These are phyloP conservation scores for Kodamaea lidongshanica DNA, from an alignment of 805 yeast genomes.

Conservation along the genomic window DNA sequence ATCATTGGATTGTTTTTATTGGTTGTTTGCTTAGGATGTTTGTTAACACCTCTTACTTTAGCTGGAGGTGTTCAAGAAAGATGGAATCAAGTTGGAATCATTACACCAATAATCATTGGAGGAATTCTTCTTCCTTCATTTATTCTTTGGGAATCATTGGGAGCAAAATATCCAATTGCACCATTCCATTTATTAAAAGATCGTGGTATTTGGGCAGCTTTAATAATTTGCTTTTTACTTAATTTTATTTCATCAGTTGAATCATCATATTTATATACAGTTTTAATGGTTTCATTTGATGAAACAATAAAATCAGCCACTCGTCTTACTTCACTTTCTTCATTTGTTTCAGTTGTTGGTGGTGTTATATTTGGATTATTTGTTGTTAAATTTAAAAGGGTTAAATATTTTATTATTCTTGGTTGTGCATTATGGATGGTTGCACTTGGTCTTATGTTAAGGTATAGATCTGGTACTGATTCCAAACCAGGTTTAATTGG, in stretches of 20 bases:
- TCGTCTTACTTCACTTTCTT: constrained; percentile 11
- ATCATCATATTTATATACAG: constrained; percentile 12
- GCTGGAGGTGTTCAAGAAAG: constrained; percentile 17
- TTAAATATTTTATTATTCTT: constrained; percentile 19
- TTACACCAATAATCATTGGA: constrained; percentile 7
- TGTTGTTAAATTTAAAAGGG: constrained; percentile 11
- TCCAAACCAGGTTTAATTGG: constrained; percentile 16
- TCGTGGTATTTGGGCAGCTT: constrained; percentile 17
- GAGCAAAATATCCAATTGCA: constrained; percentile 13
- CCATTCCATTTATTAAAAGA: constrained; percentile 13
- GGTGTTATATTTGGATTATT: constrained; percentile 14
- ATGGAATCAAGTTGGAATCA: constrained; percentile 13
- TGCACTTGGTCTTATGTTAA: constrained; percentile 19
- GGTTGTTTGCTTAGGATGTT: constrained; percentile 26
- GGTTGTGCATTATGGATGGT: constrained; percentile 21
- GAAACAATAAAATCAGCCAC: constrained; percentile 13
- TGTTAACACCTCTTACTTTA: constrained; percentile 34
- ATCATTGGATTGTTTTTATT: constrained; percentile 28
- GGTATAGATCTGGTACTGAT: constrained; percentile 16
- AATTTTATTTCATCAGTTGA: constrained; percentile 11
- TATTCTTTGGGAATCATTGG: constrained; percentile 11
- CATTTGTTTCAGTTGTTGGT: constrained; percentile 13
- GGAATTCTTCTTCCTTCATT: constrained; percentile 14
- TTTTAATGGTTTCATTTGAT: constrained; percentile 14
- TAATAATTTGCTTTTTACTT: constrained; percentile 11